Percentiles rank a stretch among this genome's conserved stretches.
phyloP scores from a whole-genome alignment of 2,329 filamentous ascomycete species.

The Fusarium duplospermum region DNA sequence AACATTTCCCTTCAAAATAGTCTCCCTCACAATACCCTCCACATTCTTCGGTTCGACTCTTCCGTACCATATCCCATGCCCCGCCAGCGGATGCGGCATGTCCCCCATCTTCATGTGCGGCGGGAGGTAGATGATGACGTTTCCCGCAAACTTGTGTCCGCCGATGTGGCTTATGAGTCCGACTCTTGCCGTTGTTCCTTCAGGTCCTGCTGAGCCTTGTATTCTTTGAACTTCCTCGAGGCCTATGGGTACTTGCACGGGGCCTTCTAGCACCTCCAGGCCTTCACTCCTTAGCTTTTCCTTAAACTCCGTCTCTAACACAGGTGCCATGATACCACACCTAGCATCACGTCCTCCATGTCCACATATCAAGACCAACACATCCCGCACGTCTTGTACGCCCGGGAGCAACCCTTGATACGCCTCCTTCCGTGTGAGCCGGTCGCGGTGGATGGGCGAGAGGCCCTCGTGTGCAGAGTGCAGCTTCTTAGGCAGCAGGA shows the following conservation, averaged over 20 bases:
- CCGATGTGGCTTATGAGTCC: constrained; percentile 83
- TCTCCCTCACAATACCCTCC: constrained; percentile 79
- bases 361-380: constrained; percentile 87
- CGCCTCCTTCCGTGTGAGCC: constrained; percentile 61
- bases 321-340: constrained; percentile 83
- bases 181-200: constrained; percentile 64
- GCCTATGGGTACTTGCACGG: constrained; percentile 51
- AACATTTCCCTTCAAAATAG: constrained; percentile 73
- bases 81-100: constrained; percentile 68
- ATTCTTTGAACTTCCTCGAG: constrained; percentile 27
- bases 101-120: constrained; percentile 59
- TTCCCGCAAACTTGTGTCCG: constrained; percentile 88
- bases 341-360: constrained; percentile 85
- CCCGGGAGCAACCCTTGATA: constrained; percentile 64
- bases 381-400: constrained; percentile 72
- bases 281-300: constrained; percentile 63
- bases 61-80: constrained; percentile 85
- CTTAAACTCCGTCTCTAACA: constrained; percentile 78
- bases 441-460: constrained; percentile 67
- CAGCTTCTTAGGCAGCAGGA: constrained; percentile 71
- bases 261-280: constrained; percentile 60
- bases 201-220: constrained; percentile 22
- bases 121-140: constrained; percentile 84
- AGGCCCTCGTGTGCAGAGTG: constrained; percentile 71
- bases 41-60: constrained; percentile 80